Conservation (phyloP, 148 eudicot genomes). For the Amaranthus cruentus region DNA sequence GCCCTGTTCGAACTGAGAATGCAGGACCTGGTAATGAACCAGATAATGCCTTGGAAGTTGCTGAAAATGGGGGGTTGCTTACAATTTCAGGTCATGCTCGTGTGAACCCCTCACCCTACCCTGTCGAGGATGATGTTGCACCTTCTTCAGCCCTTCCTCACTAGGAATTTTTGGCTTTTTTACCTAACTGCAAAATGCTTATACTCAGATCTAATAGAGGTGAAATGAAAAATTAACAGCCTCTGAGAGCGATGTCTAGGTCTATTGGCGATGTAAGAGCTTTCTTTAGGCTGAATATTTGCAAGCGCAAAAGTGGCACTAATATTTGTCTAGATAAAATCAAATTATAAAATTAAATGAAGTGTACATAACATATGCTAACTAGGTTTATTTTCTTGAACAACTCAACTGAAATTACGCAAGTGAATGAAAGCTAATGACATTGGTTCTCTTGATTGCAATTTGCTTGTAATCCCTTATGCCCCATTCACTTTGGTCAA, state of each 20-base stretch:
- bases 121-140: conserved; percentile 14
- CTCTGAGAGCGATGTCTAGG: conserved; percentile 4
- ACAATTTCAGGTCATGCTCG: conserved; percentile 6
- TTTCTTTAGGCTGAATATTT: conserved; percentile 4
- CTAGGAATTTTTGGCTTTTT: conserved; percentile 25
- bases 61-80: conserved; percentile 47
- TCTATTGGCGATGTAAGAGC: neutral
- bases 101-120: conserved; percentile 12
- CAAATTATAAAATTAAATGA: conserved; percentile 4
- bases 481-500: too few relatives aligned
- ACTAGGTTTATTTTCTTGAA: conserved; percentile 16
- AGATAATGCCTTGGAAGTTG: conserved; percentile 41
- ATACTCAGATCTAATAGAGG: conserved; percentile 8
- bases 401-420: neutral
- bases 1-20: conserved; percentile 53
- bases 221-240: conserved; percentile 2
- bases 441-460: too few relatives aligned
- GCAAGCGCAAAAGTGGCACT: neutral
- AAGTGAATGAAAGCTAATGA: too few relatives aligned
- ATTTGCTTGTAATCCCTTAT: too few relatives aligned
- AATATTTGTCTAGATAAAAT: conserved; percentile 1
- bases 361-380: conserved; percentile 30
- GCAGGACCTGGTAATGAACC: conserved; percentile 36
- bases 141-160: conserved; percentile 26
- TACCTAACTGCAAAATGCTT: neutral